Evolutionary conservation across 306 rosid species (phyloP), one percentile per base, ranked within the genome.

Genomic region (Cyamopsis tetragonoloba): DNA sequence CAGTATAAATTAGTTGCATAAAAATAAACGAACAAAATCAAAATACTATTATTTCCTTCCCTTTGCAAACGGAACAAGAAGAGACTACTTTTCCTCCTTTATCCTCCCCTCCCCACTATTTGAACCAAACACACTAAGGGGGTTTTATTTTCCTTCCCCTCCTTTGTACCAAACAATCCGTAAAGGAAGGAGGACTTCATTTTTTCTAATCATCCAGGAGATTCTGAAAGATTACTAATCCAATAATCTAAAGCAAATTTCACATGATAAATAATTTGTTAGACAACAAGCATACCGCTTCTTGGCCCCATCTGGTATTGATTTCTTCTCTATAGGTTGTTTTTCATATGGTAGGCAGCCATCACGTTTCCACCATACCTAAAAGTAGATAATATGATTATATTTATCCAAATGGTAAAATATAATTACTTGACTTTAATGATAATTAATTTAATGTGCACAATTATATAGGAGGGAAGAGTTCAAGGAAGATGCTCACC

Each of bases 351-450:
- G 85, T 5, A 84, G 89, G 80, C 98, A 92, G 67, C 98, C 96
- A 71, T 92, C 98, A 44, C 93, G 96, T 75, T 92, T 89, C 98
- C 98, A 92, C 98, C 98, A 92, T 41, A 88, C 95, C 98, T 92
- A 72, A 66, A 71, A 19, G 73, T 34, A 47, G 50, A 68, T 11
- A 48, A 41, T 60, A n/a, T 34, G 34, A 17, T 46, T 19, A 75
- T 8, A 37, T 4, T 54, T 47, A 46, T 39, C 35, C 60, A 37
- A 17, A 71, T 30, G 5, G 54, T 6, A 50, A 62, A n/a, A 37
- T 9, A 68, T 32, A 50, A 39, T 48, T n/a, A n/a, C 32, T 14
- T 37, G 24, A 7, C 13, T 28, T 17, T 49, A n/a, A 43, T 23
- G 62, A 72, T 61, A 28, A 35, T 20, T 22, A 18, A 62, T 62